Percentiles rank a stretch among this genome's conserved stretches.
These are phyloP conservation scores for Entrophospora sp. DNA, from an alignment of 192 early-diverging fungal genomes.

Conservation along the genomic window DNA sequence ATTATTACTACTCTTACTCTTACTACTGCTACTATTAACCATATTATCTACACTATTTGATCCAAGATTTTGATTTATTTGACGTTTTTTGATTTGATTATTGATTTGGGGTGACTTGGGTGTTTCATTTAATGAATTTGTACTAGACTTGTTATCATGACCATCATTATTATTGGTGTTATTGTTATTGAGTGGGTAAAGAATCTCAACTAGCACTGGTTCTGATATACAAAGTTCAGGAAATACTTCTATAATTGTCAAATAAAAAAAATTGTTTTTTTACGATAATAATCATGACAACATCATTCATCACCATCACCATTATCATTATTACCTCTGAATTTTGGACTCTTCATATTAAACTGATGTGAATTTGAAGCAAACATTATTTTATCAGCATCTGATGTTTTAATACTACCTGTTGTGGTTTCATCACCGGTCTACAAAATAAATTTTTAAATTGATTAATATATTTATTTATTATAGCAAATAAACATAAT, in stretches of 20 bases:
- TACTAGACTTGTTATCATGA: not conserved
- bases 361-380: slow-evolving; percentile 71
- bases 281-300: not conserved
- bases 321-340: slow-evolving; percentile 47
- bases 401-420: slow-evolving; percentile 78
- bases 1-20: too few relatives aligned
- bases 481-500: not conserved
- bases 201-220: slow-evolving; percentile 33
- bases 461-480: not conserved
- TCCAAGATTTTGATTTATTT: too few relatives aligned
- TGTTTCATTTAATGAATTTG: too few relatives aligned
- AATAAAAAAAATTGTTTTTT: not conserved
- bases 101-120: too few relatives aligned
- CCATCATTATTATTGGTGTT: not conserved
- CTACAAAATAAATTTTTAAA: slow-evolving; percentile 33
- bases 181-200: slow-evolving; percentile 26
- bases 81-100: too few relatives aligned
- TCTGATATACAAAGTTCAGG: slow-evolving; percentile 70
- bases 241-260: slow-evolving; percentile 52
- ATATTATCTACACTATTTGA: too few relatives aligned
- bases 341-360: slow-evolving; percentile 69
- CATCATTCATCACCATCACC: not conserved
- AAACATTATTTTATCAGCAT: slow-evolving; percentile 66
- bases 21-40: too few relatives aligned
- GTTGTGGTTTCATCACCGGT: slow-evolving; percentile 85